A percentile compares a stretch with the other conserved stretches of the same genome.
phyloP scores from a whole-genome alignment of 2,329 filamentous ascomycete species.

The Fusarium bulbicola region DNA sequence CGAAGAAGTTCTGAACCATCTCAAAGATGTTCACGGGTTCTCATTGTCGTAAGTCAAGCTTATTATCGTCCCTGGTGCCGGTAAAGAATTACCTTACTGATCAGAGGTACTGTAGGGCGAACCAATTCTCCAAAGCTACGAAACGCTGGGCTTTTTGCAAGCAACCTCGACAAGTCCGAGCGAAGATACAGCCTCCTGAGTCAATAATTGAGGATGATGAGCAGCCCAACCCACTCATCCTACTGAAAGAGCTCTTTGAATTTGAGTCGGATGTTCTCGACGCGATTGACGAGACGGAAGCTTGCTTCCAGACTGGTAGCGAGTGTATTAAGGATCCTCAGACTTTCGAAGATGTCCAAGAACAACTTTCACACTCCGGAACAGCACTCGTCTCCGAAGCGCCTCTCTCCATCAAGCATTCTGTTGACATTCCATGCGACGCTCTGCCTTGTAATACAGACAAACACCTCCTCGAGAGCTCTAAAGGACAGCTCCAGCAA shows the following conservation, averaged over 20 bases:
- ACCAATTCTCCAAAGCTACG: neutral
- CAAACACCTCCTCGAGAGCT: neutral
- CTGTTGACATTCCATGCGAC: fast-evolving
- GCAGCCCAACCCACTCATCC: no score
- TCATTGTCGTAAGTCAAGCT: neutral
- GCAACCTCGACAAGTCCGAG: neutral
- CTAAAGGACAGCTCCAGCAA: fast-evolving
- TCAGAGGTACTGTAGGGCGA: fast-evolving
- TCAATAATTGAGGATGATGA: no score
- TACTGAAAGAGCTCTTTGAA: neutral
- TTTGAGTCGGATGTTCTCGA: neutral
- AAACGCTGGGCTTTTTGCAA: neutral
- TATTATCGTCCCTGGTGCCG: no score
- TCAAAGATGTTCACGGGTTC: fast-evolving
- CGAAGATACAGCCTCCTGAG: no score
- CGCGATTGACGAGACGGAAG: neutral
- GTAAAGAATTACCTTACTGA: neutral
- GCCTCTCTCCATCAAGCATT: fast-evolving
- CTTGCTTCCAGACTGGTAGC: no score
- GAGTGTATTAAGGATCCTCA: no score
- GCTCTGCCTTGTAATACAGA: fast-evolving
- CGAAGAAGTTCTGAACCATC: fast-evolving
- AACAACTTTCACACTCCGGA: fast-evolving
- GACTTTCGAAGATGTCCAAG: neutral
- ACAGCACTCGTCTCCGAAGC: neutral